Base-by-base conservation (phyloP, 441 rosid genomes). In the Corymbia citriodora region DNA sequence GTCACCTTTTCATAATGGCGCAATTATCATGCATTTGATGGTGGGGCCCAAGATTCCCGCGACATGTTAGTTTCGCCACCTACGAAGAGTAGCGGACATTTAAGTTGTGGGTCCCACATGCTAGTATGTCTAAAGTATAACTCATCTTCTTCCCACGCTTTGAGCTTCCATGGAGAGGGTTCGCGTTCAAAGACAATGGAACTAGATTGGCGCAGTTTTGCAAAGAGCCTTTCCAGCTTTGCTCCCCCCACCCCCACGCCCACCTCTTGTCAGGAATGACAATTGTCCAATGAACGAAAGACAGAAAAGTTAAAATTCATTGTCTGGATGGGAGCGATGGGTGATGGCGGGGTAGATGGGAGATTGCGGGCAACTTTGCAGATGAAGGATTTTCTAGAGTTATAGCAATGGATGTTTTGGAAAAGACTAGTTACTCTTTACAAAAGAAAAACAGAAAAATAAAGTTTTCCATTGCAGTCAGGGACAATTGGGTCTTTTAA, bases 1-100 rank as follows among this genome's bases (percentile, higher is more conserved):
- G 10, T 27, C 11, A 0, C 13, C n/a, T 4, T 61, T 61, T 3
- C 2, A 0, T 5, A 61, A 61, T 6, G 31, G 68, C 31, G 8
- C 7, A 23, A 61, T 27, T 27, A 12, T 61, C 31, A n/a, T 29
- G 17, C 12, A 63, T 17, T 63, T 29, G 70, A 61, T 27, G 31
- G 70, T 61, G 70, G 16, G 31, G 31, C 31, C 16, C 33, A 1
- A 27, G 17, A 14, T 31, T 12, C 33, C 2, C 29, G 0, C 70
- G 6, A 63, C 13, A 3, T 61, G 31, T 11, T 5, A 27, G 2
- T 25, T 0, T 61, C 16, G 11, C 16, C 9, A 6, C 25, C n/a
- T 25, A 61, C 10, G 25, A 59, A 59, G 65, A 4, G n/a, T 25
- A 14, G 15, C 1, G n/a, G n/a, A 25, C 11, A 10, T 25, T 23